Evolutionary conservation across 805 yeast genomes (phyloP).

Genomic region (Candida michaelii): DNA sequence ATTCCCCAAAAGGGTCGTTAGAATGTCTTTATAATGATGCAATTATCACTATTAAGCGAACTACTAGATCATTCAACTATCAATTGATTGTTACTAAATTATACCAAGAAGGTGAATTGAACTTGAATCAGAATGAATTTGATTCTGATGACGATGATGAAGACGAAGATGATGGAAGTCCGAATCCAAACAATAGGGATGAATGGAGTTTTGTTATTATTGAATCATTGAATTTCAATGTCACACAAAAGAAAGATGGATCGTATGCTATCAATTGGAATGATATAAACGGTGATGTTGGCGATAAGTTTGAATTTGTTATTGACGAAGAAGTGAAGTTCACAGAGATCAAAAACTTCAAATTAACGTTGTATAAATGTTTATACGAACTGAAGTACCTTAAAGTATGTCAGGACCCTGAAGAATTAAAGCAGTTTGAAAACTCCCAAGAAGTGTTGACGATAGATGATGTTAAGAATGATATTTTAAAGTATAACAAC

Average conservation of each 20-base stretch:
- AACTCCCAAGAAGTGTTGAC: conserved; percentile 26
- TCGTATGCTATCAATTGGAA: conserved; percentile 70
- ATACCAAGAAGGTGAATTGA: conserved; percentile 65
- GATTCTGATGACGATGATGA: conserved; percentile 38
- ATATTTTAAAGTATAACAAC: conserved; percentile 10
- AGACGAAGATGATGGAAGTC: conserved; percentile 21
- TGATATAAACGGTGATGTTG: conserved; percentile 82
- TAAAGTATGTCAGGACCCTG: conserved; percentile 18
- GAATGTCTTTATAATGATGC: conserved; percentile 86
- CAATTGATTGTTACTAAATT: conserved; percentile 72
- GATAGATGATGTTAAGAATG: conserved; percentile 23
- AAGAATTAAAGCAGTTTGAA: conserved; percentile 55
- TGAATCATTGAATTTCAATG: conserved; percentile 56
- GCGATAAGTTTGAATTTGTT: conserved; percentile 79
- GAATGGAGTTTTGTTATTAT: conserved; percentile 73
- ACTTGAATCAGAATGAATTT: conserved; percentile 36
- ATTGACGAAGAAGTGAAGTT: conserved; percentile 59
- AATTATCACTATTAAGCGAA: conserved; percentile 65
- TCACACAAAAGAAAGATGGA: conserved; percentile 47
- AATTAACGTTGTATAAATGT: conserved; percentile 59
- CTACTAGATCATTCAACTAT: conserved; percentile 63
- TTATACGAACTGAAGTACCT: conserved; percentile 68
- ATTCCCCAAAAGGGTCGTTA: conserved; percentile 81
- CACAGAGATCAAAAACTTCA: conserved; percentile 61
- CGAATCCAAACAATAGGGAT: conserved; percentile 43